Evolutionary conservation across 495 filamentous ascomycete genomes (phyloP).

Genomic region (Xylaria palmicola): DNA sequence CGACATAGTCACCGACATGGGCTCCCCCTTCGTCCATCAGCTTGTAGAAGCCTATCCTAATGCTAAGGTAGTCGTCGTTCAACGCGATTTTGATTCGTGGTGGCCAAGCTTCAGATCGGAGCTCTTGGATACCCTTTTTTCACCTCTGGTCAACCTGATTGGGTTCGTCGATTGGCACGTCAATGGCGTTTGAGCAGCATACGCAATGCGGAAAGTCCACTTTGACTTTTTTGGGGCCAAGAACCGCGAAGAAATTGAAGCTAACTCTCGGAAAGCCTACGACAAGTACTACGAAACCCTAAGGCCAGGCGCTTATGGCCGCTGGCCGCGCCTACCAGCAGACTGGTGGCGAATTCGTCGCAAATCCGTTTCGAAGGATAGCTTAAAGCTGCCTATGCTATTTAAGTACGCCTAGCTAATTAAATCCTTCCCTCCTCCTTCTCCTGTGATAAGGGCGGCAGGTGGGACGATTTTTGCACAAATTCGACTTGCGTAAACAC

Average conservation of each 20-base stretch:
- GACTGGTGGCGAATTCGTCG: no score
- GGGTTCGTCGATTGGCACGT: not conserved
- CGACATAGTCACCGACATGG: conserved; percentile 15
- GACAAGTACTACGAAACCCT: not conserved
- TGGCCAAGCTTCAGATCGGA: conserved; percentile 29
- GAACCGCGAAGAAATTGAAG: not conserved
- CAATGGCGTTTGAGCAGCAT: not conserved
- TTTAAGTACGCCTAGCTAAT: no score
- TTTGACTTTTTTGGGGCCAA: not conserved
- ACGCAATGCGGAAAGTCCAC: not conserved
- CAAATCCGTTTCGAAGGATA: no score
- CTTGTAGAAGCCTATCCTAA: conserved; percentile 64
- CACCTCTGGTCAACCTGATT: not conserved
- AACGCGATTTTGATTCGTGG: conserved; percentile 48
- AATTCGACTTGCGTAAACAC: no score
- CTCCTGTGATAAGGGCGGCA: no score
- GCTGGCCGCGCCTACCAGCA: no score
- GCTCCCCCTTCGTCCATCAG: conserved; percentile 54
- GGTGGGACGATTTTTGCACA: no score
- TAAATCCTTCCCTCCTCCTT: no score
- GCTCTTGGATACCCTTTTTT: conserved; percentile 1
- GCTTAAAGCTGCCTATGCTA: no score
- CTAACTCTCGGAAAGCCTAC: not conserved
- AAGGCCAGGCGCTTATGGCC: no score
- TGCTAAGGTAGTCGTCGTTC: conserved; percentile 61